Evolutionary conservation across 768 basidiomycete species (phyloP), one percentile per base, ranked within the genome.

Genomic region (Mycena venus): DNA sequence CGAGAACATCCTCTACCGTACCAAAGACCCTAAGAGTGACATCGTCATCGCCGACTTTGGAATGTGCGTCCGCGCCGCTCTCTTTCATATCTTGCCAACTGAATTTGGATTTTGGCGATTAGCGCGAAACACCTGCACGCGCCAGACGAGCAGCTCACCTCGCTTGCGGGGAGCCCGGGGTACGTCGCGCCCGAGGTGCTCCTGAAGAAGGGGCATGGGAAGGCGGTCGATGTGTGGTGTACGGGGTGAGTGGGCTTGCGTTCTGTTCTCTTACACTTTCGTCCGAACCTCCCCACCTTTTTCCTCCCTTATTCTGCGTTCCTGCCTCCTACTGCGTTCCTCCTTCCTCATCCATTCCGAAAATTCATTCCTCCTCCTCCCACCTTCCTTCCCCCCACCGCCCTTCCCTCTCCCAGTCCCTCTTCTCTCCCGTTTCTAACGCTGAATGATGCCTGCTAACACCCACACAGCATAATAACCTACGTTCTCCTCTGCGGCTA

Each of bases 41-140:
- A 89, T 99, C 61, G 97, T 99, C 69, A 96, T 99, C 51, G 97
- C 92, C 8, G 98, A 99, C 83, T 99, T 99, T 80, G 98, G 98
- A 76, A 99, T 99, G 95, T 96, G 77, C 21, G 93, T 84, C 2
- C 19, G 7, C 23, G 11, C 34, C 21, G 47, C 27, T 68, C 59
- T 44, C 40, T n/a, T 32, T 58, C 63, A 25, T 32, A n/a, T n/a
- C n/a, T n/a, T n/a, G n/a, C n/a, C n/a, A n/a, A n/a, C n/a, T n/a
- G n/a, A n/a, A n/a, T n/a, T n/a, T n/a, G n/a, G n/a, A n/a, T n/a
- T n/a, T n/a, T n/a, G n/a, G n/a, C n/a, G n/a, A n/a, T n/a, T n/a
- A 96, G 95, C 67, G 95, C 96, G 14, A 96, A 96, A 79, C 95
- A 96, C 75, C 84, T 96, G 2, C 90, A 94, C 73, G 87, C 91